Conservation (phyloP, 305 asterid species). For the Rubia peregrina region DNA sequence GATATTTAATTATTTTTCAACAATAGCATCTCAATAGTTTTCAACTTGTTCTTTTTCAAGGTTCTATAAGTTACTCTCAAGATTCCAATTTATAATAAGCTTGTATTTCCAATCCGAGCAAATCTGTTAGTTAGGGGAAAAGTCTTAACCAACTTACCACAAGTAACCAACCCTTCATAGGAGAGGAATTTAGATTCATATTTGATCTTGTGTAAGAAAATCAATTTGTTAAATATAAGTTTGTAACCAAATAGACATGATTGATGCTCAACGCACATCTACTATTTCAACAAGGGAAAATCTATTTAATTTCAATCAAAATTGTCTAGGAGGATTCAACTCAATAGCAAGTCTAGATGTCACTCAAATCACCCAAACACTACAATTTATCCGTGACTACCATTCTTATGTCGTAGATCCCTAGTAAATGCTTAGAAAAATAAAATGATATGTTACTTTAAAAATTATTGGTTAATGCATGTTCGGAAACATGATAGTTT, state of each 20-base stretch:
- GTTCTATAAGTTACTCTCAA: background rate
- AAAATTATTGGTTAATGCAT: too few relatives aligned
- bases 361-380: background rate
- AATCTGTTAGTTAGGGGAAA: background rate
- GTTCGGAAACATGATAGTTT: too few relatives aligned
- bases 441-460: too few relatives aligned
- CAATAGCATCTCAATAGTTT: background rate
- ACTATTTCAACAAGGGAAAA: background rate
- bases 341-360: background rate
- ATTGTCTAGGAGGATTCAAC: background rate
- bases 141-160: slow-evolving; percentile 19
- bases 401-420: too few relatives aligned
- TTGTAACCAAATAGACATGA: background rate
- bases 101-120: background rate
- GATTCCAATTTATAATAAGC: background rate
- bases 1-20: background rate
- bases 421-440: too few relatives aligned
- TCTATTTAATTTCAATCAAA: background rate
- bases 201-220: slow-evolving; percentile 24
- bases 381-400: background rate
- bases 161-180: slow-evolving; percentile 32
- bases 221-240: slow-evolving; percentile 1
- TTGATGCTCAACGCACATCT: background rate
- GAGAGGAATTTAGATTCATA: slow-evolving; percentile 18
- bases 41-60: background rate